Base-by-base conservation (phyloP, 768 basidiomycete species). In the Rhodotorula babjevae region DNA sequence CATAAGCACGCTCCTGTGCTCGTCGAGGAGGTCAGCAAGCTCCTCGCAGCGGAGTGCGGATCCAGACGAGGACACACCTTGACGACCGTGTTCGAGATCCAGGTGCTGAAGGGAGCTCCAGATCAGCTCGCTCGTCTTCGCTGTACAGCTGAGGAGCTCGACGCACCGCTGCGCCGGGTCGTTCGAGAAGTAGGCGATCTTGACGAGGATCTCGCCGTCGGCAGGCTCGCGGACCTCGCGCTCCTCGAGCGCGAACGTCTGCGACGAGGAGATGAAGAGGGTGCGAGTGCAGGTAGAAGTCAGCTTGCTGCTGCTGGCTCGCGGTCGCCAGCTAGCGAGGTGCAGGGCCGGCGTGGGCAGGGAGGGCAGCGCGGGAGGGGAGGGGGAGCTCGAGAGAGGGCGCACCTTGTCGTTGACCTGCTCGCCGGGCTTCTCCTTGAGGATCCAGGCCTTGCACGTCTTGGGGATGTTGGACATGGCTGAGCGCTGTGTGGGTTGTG, bases 81-180 rank as follows among this genome's bases (percentile, higher is more conserved):
- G 50, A 67, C 66, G 42, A 55, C 67, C 10, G 56, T 47, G 27
- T 47, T 61, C 33, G 70, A 67, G 62, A 79, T 77, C 76, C 77
- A 78, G 27, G 59, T 65, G 15, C 50, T 52, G 50, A 25, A n/a
- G n/a, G n/a, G n/a, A n/a, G n/a, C n/a, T n/a, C n/a, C n/a, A n/a
- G n/a, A n/a, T n/a, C n/a, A n/a, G n/a, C n/a, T n/a, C n/a, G n/a
- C n/a, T n/a, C n/a, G n/a, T n/a, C n/a, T n/a, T n/a, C n/a, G n/a
- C n/a, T n/a, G n/a, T n/a, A n/a, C n/a, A n/a, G n/a, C n/a, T n/a
- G n/a, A n/a, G n/a, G n/a, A n/a, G n/a, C n/a, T n/a, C n/a, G n/a
- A n/a, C n/a, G 50, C 10, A 52, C 50, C 77, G 61, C 73, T 78
- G 77, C 27, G 80, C 80, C 1, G 80, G 80, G 53, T 79, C 79